phyloP scores from a whole-genome alignment of 2,329 filamentous ascomycete species.

The Aspergillus sclerotialis region DNA sequence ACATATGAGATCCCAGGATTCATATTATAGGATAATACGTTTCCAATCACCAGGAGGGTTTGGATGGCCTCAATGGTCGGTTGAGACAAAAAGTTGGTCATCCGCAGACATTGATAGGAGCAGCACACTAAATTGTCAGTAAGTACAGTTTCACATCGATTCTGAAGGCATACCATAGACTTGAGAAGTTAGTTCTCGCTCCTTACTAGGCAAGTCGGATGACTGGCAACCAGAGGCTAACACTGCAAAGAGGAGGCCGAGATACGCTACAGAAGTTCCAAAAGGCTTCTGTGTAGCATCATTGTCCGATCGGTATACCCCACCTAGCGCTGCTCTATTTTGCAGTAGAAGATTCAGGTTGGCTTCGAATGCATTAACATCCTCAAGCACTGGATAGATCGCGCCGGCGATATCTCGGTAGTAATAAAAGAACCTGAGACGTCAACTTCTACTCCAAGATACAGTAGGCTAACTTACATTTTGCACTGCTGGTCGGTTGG shows the following conservation, averaged over 20 bases:
- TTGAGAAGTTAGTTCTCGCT: slow-evolving; percentile 57
- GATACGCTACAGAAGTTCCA: slow-evolving; percentile 52
- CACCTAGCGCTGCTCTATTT: slow-evolving; percentile 41
- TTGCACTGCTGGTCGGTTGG: slow-evolving; percentile 53
- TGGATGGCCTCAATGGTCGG: slow-evolving; percentile 56
- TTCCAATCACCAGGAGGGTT: slow-evolving; percentile 55
- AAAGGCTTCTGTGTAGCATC: slow-evolving; percentile 50
- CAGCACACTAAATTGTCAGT: slow-evolving; percentile 49
- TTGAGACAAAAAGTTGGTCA: slow-evolving; percentile 58
- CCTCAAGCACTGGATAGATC: slow-evolving; percentile 55
- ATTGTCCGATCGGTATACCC: slow-evolving; percentile 33
- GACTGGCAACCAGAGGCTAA: slow-evolving; percentile 58
- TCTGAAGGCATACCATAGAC: slow-evolving; percentile 46
- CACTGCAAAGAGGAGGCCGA: slow-evolving; percentile 55
- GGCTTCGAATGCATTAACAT: slow-evolving; percentile 48
- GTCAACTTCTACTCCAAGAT: slow-evolving; percentile 2
- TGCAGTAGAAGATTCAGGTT: slow-evolving; percentile 49
- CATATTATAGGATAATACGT: slow-evolving; percentile 57
- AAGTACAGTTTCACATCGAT: neutral
- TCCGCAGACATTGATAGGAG: slow-evolving; percentile 57
- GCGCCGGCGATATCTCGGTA: slow-evolving; percentile 54
- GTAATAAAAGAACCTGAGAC: slow-evolving; percentile 46
- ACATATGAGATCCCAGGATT: slow-evolving; percentile 60
- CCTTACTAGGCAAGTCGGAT: slow-evolving; percentile 50
- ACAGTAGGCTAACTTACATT: slow-evolving; percentile 29